Evolutionary conservation across 2,329 filamentous ascomycete species (phyloP).

Genomic region (Aspergillus jensenii): DNA sequence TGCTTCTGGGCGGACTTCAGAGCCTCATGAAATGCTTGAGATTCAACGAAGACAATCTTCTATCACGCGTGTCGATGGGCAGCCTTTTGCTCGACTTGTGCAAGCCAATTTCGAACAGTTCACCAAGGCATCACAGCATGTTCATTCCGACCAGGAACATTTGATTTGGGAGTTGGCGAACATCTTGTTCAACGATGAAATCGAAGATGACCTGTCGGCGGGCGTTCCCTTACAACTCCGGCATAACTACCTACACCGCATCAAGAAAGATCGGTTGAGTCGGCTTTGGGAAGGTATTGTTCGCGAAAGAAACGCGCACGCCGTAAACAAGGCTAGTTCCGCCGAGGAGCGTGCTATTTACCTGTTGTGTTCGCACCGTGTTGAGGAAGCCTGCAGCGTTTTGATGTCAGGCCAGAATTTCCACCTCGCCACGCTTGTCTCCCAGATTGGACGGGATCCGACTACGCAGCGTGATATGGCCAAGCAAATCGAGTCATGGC

Average conservation of each 20-base stretch:
- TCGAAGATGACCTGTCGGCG: conserved; percentile 46
- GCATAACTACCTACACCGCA: conserved; percentile 42
- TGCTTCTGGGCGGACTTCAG: conserved; percentile 20
- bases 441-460: conserved; percentile 75
- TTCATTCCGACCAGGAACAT: conserved; percentile 36
- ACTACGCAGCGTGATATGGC: conserved; percentile 71
- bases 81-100: conserved; percentile 55
- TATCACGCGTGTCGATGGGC: conserved; percentile 54
- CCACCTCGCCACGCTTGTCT: conserved; percentile 78
- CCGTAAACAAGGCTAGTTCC: conserved; percentile 63
- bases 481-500: conserved; percentile 81
- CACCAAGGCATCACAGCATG: conserved; percentile 27
- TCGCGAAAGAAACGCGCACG: conserved; percentile 65
- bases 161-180: conserved; percentile 80
- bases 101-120: conserved; percentile 36
- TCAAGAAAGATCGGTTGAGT: conserved; percentile 50
- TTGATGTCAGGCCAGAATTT: conserved; percentile 75
- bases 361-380: conserved; percentile 73
- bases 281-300: conserved; percentile 43
- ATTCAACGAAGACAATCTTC: conserved; percentile 35
- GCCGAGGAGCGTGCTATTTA: conserved; percentile 82
- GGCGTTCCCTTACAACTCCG: conserved; percentile 41
- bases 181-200: conserved; percentile 76
- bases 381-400: conserved; percentile 78
- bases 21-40: conserved; percentile 33